These are phyloP conservation scores for Aegilops longissima DNA, from an alignment of 176 grass and related monocot species.

Conservation along the genomic window DNA sequence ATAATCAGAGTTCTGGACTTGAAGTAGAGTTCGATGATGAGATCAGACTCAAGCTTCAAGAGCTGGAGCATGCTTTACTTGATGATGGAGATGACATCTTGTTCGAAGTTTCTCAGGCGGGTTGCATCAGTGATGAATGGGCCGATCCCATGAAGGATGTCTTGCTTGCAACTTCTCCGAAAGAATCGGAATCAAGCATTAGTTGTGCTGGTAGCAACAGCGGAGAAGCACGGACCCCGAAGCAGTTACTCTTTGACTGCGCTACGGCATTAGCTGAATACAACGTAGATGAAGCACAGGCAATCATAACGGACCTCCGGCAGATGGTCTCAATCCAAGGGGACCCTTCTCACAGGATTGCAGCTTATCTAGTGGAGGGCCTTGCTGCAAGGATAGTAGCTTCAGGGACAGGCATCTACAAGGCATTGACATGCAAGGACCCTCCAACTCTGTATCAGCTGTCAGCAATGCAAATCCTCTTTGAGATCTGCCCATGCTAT, in stretches of 20 bases:
- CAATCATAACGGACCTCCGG: slow-evolving; percentile 80
- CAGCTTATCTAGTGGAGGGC: slow-evolving; percentile 87
- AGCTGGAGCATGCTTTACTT: slow-evolving; percentile 83
- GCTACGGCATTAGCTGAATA: slow-evolving; percentile 68
- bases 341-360: slow-evolving; percentile 81
- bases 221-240: slow-evolving; percentile 66
- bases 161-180: slow-evolving; percentile 66
- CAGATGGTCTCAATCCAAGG: slow-evolving; percentile 94
- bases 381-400: slow-evolving; percentile 88
- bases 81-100: slow-evolving; percentile 68
- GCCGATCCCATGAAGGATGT: slow-evolving; percentile 64
- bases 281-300: slow-evolving; percentile 65
- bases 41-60: slow-evolving; percentile 81
- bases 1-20: slow-evolving; percentile 61
- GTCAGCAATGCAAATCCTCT: slow-evolving; percentile 98
- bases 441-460: slow-evolving; percentile 85
- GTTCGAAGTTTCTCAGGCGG: slow-evolving; percentile 57
- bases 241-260: slow-evolving; percentile 82
- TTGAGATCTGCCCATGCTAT: slow-evolving; percentile 94
- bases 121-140: slow-evolving; percentile 70
- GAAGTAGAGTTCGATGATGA: slow-evolving; percentile 79
- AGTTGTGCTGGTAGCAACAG: slow-evolving; percentile 64
- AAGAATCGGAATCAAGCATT: slow-evolving; percentile 90
- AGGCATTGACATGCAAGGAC: slow-evolving; percentile 90
- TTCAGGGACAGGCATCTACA: slow-evolving; percentile 86